Evolutionary conservation across 352 stramenopile species (phyloP), one percentile per base, ranked within the genome.

Genomic region (Globisporangium middletonii): DNA sequence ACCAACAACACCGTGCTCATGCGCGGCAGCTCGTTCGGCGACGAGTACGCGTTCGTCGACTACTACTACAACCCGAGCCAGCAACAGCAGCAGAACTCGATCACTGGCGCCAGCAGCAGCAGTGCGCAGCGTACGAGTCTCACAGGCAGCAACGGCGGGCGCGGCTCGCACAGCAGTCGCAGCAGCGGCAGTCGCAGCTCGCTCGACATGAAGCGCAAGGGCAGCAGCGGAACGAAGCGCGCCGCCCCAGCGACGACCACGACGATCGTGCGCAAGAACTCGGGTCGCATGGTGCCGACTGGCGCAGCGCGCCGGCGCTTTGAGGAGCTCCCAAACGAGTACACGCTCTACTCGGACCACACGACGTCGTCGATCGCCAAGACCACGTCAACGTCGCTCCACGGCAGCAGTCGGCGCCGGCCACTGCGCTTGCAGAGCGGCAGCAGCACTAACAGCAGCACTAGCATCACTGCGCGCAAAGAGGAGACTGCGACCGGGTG

Each of bases 231-330:
- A 30, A 18, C 18, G 43, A 18, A 55, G 26, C 45, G 59, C n/a
- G 41, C 50, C n/a, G 45, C 59, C 6, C 30, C 46, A 9, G 55
- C 37, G 2, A 7, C 50, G 28, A 41, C 26, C 2, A 44, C 53
- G 12, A 42, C 52, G n/a, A 59, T 89, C 18, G 72, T 88, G n/a
- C 69, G 66, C 56, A 88, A 84, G 55, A 66, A 77, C 33, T 83
- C 75, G 35, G 69, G 77, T 45, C 68, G 68, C 48, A 77, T 86
- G 71, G 58, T 86, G 19, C 68, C 65, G 13, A 43, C 26, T 55
- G 51, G 51, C 33, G 44, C 19, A 28, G n/a, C 47, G 23, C 60
- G 66, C 51, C 57, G 63, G 50, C 64, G 59, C 38, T 67, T 65
- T 19, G 61, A 72, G 43, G 66, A 72, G 46, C 59, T 64, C 52